These are phyloP conservation scores for Erodium chrysanthum DNA, from an alignment of 441 rosid species.

Conservation along the genomic window DNA sequence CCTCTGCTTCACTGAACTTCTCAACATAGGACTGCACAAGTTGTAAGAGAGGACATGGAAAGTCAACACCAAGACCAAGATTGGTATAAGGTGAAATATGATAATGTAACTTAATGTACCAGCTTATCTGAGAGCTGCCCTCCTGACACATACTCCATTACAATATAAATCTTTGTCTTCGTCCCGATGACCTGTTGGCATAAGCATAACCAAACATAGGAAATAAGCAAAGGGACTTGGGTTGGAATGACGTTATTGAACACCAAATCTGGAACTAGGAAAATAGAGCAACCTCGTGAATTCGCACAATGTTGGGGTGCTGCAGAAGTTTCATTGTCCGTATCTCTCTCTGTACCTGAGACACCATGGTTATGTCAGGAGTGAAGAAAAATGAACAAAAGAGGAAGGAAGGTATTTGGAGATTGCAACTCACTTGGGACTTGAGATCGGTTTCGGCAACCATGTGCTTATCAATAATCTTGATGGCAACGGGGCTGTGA, in stretches of 20 bases:
- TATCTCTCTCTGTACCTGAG: slow-evolving; percentile 70
- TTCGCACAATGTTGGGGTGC: slow-evolving; percentile 68
- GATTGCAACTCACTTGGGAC: slow-evolving; percentile 35
- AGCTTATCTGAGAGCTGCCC: slow-evolving; percentile 79
- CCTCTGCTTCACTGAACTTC: slow-evolving; percentile 54
- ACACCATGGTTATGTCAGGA: not conserved
- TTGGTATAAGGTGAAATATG: not conserved
- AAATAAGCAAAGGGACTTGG: too few species aligned
- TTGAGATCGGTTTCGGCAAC: slow-evolving; percentile 60
- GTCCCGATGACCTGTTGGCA: slow-evolving; percentile 60
- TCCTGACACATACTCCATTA: slow-evolving; percentile 79
- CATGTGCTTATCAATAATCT: slow-evolving; percentile 61
- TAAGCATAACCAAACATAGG: not conserved
- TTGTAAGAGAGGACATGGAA: not conserved
- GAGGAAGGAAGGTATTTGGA: not conserved
- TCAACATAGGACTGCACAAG: slow-evolving; percentile 34
- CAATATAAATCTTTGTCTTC: slow-evolving; percentile 71
- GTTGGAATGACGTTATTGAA: not conserved
- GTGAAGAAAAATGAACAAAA: too few species aligned
- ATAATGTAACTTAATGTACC: slow-evolving; percentile 24
- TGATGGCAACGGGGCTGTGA: slow-evolving; percentile 54
- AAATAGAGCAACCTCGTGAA: slow-evolving; percentile 46
- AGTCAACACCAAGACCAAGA: not conserved
- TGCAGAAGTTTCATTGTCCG: slow-evolving; percentile 77
- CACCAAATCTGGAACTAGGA: not conserved